Evolutionary conservation across 1,284 basidiomycete species (phyloP).

Genomic region (Anthracocystis walkeri): DNA sequence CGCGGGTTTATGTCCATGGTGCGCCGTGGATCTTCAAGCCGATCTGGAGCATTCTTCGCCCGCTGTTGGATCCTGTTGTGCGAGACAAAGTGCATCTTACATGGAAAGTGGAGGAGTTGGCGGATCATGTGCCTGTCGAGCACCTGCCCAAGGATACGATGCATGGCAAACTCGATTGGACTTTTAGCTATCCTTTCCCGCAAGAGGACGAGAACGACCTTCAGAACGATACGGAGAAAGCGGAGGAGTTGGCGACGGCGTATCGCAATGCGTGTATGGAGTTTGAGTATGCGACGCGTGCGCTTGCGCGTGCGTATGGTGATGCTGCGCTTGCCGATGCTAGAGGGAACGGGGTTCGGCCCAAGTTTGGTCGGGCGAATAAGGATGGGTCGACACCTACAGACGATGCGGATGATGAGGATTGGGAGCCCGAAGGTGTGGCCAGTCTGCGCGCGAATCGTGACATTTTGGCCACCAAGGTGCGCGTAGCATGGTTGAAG

Average conservation of each 20-base stretch:
- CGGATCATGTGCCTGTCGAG: slow-evolving; percentile 51
- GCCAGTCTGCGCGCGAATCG: slow-evolving; percentile 54
- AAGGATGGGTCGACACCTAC: slow-evolving; percentile 13
- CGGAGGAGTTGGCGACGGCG: slow-evolving; percentile 29
- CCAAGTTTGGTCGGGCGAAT: slow-evolving; percentile 24
- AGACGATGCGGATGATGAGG: slow-evolving; percentile 39
- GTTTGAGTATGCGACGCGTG: slow-evolving; percentile 57
- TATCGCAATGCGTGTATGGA: slow-evolving; percentile 48
- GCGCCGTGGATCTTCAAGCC: slow-evolving; percentile 67
- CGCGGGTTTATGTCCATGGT: slow-evolving; percentile 62
- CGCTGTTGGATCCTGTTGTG: slow-evolving; percentile 63
- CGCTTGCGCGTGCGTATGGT: slow-evolving; percentile 45
- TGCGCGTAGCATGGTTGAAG: slow-evolving; percentile 62
- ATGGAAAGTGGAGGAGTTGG: slow-evolving; percentile 55
- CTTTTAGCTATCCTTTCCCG: slow-evolving; percentile 52
- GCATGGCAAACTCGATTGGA: slow-evolving; percentile 58
- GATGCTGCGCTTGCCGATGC: slow-evolving; percentile 38
- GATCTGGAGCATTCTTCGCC: slow-evolving; percentile 63
- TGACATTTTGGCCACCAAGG: slow-evolving; percentile 61
- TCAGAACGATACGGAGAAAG: slow-evolving; percentile 38
- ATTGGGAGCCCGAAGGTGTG: slow-evolving; percentile 45
- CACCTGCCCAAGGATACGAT: slow-evolving; percentile 55
- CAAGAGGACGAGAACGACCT: slow-evolving; percentile 55
- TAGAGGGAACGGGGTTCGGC: slow-evolving; percentile 22
- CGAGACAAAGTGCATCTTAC: slow-evolving; percentile 64